Evolutionary conservation across 169 alveolate species (phyloP).

Genomic region (Babesia caballi): DNA sequence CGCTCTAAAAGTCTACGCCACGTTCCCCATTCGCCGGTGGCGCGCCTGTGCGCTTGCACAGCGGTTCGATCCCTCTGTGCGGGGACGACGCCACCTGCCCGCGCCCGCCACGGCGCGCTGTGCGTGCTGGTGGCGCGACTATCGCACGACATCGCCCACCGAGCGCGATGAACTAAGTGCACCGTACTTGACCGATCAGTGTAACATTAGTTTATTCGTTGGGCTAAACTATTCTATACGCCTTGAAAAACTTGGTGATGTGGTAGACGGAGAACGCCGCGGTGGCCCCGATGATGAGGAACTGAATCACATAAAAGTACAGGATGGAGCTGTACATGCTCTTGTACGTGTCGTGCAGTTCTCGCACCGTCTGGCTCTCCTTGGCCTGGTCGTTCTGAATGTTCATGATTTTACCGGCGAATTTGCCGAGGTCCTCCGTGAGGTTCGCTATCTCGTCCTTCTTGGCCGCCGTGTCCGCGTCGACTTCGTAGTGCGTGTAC

Average conservation of each 20-base stretch:
- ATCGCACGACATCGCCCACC: neutral
- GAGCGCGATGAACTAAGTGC: neutral
- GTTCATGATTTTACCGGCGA: slow-evolving; percentile 46
- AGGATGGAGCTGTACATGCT: slow-evolving; percentile 66
- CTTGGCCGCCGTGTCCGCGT: slow-evolving; percentile 42
- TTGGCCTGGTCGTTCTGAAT: slow-evolving; percentile 63
- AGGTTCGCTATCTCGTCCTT: slow-evolving; percentile 33
- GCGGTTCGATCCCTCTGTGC: too few species aligned
- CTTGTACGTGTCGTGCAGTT: slow-evolving; percentile 60
- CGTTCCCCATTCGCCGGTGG: too few species aligned
- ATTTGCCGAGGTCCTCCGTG: slow-evolving; percentile 29
- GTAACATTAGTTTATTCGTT: neutral
- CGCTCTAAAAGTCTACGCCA: too few species aligned
- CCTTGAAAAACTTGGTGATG: slow-evolving; percentile 69
- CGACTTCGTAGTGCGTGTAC: slow-evolving; percentile 61
- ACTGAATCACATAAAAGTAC: slow-evolving; percentile 65
- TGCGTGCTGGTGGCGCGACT: neutral
- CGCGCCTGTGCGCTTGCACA: too few species aligned
- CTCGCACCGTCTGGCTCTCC: slow-evolving; percentile 30
- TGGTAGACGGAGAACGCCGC: slow-evolving; percentile 69
- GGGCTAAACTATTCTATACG: slow-evolving; percentile 67
- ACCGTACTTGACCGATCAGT: neutral
- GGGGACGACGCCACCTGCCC: too few species aligned
- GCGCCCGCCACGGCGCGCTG: neutral
- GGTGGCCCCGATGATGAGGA: slow-evolving; percentile 55